Conservation (phyloP, 179 eudicot species). For the Camellia oleifera region DNA sequence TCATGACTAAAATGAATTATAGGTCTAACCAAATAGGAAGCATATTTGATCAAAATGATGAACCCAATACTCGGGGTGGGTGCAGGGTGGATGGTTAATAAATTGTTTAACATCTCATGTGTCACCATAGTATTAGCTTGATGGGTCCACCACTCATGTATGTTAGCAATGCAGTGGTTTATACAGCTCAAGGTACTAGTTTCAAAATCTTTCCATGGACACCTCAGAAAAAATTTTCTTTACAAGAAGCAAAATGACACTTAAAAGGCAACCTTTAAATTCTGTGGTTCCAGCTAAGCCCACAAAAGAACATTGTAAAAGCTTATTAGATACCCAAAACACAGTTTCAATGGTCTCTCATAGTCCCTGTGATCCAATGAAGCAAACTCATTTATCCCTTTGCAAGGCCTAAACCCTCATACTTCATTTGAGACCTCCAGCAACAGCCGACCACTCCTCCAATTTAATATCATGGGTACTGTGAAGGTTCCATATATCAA, state of each 20-base stretch:
- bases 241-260: background rate
- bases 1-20: background rate
- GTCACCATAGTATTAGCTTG: no score
- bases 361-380: background rate
- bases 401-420: background rate
- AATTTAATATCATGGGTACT: background rate
- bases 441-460: background rate
- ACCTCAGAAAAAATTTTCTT: background rate
- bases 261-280: background rate
- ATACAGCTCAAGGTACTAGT: background rate
- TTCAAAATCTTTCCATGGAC: background rate
- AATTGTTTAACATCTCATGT: no score
- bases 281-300: background rate
- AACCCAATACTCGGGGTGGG: no score
- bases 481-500: background rate
- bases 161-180: no score
- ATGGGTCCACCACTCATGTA: no score
- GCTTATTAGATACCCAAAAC: conserved; percentile 1
- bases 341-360: conserved; percentile 10
- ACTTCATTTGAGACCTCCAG: background rate
- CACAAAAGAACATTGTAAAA: background rate
- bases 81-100: no score
- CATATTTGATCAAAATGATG: background rate
- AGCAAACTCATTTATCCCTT: background rate
- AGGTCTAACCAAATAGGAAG: background rate